Evolutionary conservation across 805 yeast species (phyloP), one percentile per base, ranked within the genome.

Genomic region (Yarrowia alimentaria): DNA sequence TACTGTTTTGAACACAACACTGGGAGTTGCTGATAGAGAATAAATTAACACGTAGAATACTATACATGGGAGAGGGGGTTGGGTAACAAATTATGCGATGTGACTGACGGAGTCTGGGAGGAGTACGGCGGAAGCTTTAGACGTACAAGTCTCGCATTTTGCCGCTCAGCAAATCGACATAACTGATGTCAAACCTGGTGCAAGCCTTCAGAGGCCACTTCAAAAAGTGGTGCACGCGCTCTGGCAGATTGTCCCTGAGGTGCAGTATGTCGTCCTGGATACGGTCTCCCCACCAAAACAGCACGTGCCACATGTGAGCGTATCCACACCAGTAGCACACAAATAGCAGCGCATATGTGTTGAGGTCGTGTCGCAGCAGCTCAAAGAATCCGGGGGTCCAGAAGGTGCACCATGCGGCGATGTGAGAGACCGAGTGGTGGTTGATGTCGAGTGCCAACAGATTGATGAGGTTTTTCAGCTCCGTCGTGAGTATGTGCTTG

Each of bases 301-400:
- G 12, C 5, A 19, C 11, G 16, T 33, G 38, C 38, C 38, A 33
- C 25, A 33, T 20, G 25, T 33, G 38, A 5, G 38, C 24, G 12
- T 33, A 33, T 4, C 25, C 38, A 21, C 38, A 19, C 24, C 25
- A 33, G 25, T 33, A 20, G 38, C 24, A 20, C 25, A 33, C 24
- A 13, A 33, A 20, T 25, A 33, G 25, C 25, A 40, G 13, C 2
- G 47, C 47, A 20, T 40, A 40, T 3, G 33, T 26, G 33, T 28
- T 40, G 4, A 12, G 18, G 5, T 35, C 42, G 4, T 26, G 18
- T 6, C 25, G 12, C 19, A 40, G 18, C 5, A 40, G 13, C 4
- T 10, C 17, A 24, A 5, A 13, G 13, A 40, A 40, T 4, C 2
- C 6, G 1, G 47, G 31, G 5, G 33, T 40, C 47, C 47, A 40